Conservation (phyloP, 306 rosid species). For the Alnus glutinosa region DNA sequence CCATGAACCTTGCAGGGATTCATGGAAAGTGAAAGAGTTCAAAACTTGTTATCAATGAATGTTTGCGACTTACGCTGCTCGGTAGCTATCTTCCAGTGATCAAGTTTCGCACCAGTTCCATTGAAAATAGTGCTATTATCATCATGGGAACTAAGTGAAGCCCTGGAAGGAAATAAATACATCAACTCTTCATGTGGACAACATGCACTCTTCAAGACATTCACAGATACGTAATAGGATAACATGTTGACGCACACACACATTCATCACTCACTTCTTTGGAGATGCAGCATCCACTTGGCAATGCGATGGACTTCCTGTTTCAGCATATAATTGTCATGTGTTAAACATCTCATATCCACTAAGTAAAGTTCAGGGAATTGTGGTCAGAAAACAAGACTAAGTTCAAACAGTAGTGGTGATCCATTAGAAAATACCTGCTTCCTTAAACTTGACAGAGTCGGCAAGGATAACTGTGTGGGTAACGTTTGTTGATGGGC, state of each 20-base stretch:
- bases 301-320: constrained; percentile 48
- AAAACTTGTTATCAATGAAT: constrained; percentile 16
- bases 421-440: constrained; percentile 52
- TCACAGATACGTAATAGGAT: constrained; percentile 19
- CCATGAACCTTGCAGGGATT: constrained; percentile 1
- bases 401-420: constrained; percentile 22
- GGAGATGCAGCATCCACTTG: constrained; percentile 49
- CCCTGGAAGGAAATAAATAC: constrained; percentile 44
- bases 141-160: constrained; percentile 32
- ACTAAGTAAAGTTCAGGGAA: constrained; percentile 10
- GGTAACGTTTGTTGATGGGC: constrained; percentile 38
- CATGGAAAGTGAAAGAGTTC: neutral
- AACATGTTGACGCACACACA: constrained; percentile 5
- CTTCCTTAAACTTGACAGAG: constrained; percentile 45
- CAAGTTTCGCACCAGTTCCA: constrained; percentile 34
- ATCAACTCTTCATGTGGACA: constrained; percentile 22
- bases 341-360: constrained; percentile 27
- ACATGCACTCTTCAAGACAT: constrained; percentile 13
- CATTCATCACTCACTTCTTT: constrained; percentile 52
- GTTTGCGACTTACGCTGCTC: constrained; percentile 61
- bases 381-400: neutral
- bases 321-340: constrained; percentile 37
- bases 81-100: constrained; percentile 33
- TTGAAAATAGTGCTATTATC: constrained; percentile 26
- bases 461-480: constrained; percentile 32